These are phyloP conservation scores for Podospora pseudoanserina DNA, from an alignment of 495 filamentous ascomycete genomes.

Conservation along the genomic window DNA sequence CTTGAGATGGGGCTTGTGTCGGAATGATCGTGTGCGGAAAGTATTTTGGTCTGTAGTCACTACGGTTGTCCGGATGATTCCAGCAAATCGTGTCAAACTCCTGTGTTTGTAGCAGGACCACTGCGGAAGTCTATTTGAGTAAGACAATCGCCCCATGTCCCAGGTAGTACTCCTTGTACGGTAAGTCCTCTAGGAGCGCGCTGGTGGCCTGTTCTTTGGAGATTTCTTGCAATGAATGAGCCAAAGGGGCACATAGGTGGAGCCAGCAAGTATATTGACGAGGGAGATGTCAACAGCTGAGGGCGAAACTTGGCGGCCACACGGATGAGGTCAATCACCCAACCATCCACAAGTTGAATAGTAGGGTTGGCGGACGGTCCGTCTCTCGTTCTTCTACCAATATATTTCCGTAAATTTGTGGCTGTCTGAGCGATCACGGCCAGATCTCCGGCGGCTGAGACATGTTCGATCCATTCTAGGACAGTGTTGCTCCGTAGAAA, in stretches of 20 bases:
- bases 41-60: no score
- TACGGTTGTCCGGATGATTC: no score
- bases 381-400: conserved; percentile 18
- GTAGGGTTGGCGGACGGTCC: background rate
- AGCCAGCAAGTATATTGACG: conserved; percentile 35
- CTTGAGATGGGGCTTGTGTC: no score
- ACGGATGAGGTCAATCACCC: conserved; percentile 35
- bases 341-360: conserved; percentile 20
- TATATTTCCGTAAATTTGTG: conserved; percentile 31
- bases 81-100: no score
- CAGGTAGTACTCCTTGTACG: no score
- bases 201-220: conserved; percentile 11
- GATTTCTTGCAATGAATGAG: conserved; percentile 12
- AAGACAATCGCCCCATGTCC: conserved; percentile 34
- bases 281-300: conserved; percentile 29
- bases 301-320: conserved; percentile 33
- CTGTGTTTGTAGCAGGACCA: conserved; percentile 7
- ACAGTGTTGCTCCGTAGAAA: no score
- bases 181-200: no score
- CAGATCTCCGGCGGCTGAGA: no score
- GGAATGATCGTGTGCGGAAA: no score
- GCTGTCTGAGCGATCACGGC: conserved; percentile 15
- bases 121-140: conserved; percentile 25
- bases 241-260: conserved; percentile 31
- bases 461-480: no score